Evolutionary conservation across 345 rosid species (phyloP), one percentile per base, ranked within the genome.

Genomic region (Tarenaya hassleriana): DNA sequence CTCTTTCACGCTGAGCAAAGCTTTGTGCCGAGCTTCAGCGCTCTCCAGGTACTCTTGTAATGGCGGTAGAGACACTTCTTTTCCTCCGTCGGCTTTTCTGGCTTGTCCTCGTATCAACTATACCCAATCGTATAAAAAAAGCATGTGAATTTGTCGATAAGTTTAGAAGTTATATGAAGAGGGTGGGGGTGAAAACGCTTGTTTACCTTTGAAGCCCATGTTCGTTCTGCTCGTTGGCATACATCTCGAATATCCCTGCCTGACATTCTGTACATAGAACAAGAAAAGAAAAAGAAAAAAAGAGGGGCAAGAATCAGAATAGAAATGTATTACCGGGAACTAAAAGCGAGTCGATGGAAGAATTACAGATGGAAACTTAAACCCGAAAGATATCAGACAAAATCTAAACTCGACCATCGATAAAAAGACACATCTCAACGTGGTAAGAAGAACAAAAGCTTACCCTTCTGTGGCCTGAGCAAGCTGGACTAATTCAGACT

Each of bases 201-300:
- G 24, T 2, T 34, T 62, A 78, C 98, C 94, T 85, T 88, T 15
- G 97, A 88, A 42, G 97, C 98, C 97, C 98, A 83, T 17, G 75
- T 62, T 12, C 98, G 72, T 76, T 92, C 98, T 29, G 97, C 95
- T 68, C 82, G 94, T 74, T 88, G 94, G 62, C 97, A 88, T 39
- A 74, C 78, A 57, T 88, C 95, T 60, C 86, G 61, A 1, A 85
- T 86, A 67, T 85, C 97, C 67, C 98, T 78, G 49, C 94, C 95
- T 17, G 97, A 88, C 94, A 92, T 81, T 58, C 91, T 92, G 78
- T 46, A 47, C 18, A 33, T 10, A 34, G 56, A 34, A 56, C 52
- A 33, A 31, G 51, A 20, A 13, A 47, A 58, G 29, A 9, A 8
- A 14, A 12, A 16, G n/a, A n/a, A n/a, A n/a, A n/a, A n/a, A n/a